Evolutionary conservation across 352 stramenopile genomes (phyloP).

Genomic region (Poterioochromonas sp.): DNA sequence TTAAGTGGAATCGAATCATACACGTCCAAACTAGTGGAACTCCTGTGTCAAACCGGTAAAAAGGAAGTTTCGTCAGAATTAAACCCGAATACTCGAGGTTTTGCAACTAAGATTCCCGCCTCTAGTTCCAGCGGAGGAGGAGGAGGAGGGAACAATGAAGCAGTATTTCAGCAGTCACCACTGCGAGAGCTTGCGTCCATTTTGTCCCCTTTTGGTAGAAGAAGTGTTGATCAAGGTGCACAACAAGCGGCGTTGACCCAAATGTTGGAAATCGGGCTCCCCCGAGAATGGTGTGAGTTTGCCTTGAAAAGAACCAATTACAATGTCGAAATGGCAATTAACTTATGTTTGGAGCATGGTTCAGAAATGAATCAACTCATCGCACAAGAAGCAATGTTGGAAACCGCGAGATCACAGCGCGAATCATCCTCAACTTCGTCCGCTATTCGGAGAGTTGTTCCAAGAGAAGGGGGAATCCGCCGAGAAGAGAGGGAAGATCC

Average conservation of each 20-base stretch:
- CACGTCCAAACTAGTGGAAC: too few species aligned
- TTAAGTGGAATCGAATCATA: too few species aligned
- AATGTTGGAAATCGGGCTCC: conserved; percentile 86
- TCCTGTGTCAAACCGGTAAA: too few species aligned
- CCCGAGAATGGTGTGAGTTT: conserved; percentile 78
- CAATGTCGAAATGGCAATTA: conserved; percentile 76
- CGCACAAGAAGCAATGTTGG: conserved; percentile 56
- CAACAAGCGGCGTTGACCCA: conserved; percentile 30
- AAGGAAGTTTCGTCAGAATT: too few species aligned
- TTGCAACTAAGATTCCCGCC: too few species aligned
- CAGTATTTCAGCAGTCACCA: not conserved
- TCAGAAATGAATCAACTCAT: conserved; percentile 76
- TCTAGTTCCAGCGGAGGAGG: not conserved
- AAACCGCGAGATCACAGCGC: conserved; percentile 43
- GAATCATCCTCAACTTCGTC: not conserved
- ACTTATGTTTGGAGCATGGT: conserved; percentile 81
- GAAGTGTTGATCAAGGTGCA: not conserved
- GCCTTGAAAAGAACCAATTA: conserved; percentile 67
- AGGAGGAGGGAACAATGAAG: not conserved
- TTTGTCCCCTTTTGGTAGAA: not conserved
- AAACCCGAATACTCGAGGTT: too few species aligned
- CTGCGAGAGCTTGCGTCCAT: not conserved
- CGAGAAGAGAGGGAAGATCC: conserved; percentile 28
- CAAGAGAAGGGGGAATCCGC: not conserved
- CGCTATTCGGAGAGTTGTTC: conserved; percentile 30